Conservation (phyloP, 2,329 filamentous ascomycete genomes). For the Trichoderma sp. region DNA sequence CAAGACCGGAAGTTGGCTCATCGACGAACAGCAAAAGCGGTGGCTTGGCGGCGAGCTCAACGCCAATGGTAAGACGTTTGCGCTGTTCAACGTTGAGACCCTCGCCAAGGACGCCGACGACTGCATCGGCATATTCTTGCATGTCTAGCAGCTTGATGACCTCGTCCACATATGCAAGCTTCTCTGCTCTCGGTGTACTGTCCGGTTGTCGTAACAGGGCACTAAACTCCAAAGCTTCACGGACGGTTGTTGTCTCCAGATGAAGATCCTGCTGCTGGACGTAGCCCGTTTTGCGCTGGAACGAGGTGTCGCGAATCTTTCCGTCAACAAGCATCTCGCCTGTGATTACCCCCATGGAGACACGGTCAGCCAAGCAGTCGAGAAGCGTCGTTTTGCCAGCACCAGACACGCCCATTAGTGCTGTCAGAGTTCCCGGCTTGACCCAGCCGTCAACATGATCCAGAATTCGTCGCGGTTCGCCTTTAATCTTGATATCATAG, state of each 20-base stretch:
- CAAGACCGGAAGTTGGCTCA: constrained; percentile 60
- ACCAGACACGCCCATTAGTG: constrained; percentile 61
- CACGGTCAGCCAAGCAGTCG: constrained; percentile 44
- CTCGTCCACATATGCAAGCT: constrained; percentile 57
- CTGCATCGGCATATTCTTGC: constrained; percentile 59
- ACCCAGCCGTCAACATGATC: constrained; percentile 76
- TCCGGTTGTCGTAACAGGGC: constrained; percentile 52
- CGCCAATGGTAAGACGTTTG: constrained; percentile 57
- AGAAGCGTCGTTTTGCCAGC: constrained; percentile 69
- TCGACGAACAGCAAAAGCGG: constrained; percentile 57
- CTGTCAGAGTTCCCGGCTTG: constrained; percentile 73
- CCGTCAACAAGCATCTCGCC: constrained; percentile 74
- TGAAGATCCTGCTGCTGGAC: constrained; percentile 68
- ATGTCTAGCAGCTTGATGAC: constrained; percentile 60
- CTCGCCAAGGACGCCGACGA: constrained; percentile 52
- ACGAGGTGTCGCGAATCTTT: constrained; percentile 65
- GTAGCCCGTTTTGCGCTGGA: constrained; percentile 73
- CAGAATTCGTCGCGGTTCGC: constrained; percentile 67
- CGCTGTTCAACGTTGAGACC: constrained; percentile 55
- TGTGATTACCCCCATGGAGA: constrained; percentile 67
- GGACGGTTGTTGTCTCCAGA: constrained; percentile 48
- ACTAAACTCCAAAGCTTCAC: constrained; percentile 39
- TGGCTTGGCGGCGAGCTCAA: constrained; percentile 50
- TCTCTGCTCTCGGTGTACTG: constrained; percentile 50
- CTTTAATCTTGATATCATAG: constrained; percentile 73